Evolutionary conservation across 176 grass and related monocot species (phyloP).

Genomic region (Neostapfia colusana): DNA sequence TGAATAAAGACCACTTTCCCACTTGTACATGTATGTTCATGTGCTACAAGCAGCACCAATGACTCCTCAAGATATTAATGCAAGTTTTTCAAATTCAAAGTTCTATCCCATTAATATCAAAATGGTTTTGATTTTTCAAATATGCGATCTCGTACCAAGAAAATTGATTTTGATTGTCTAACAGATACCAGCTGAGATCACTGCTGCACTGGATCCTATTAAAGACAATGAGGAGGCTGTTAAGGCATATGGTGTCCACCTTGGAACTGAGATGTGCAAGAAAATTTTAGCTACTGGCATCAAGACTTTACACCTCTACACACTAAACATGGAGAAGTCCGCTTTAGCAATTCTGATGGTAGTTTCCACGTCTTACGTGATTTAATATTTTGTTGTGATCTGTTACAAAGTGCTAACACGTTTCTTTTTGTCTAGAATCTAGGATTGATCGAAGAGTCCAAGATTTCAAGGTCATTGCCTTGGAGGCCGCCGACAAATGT

Average conservation of each 20-base stretch:
- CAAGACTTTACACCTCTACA: conserved; percentile 87
- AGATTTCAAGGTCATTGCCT: conserved; percentile 72
- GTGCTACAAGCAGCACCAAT: background rate
- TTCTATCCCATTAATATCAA: background rate
- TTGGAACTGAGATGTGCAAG: conserved; percentile 92
- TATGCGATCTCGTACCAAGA: background rate
- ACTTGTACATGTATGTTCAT: background rate
- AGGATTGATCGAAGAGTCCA: conserved; percentile 77
- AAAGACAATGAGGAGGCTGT: conserved; percentile 92
- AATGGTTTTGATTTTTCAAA: background rate
- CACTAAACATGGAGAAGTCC: conserved; percentile 85
- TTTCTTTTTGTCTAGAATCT: conserved; percentile 60
- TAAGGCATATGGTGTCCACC: conserved; percentile 74
- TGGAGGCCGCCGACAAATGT: conserved; percentile 79
- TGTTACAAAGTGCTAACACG: conserved; percentile 23
- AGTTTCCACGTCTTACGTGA: conserved; percentile 23
- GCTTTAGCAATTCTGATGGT: conserved; percentile 80
- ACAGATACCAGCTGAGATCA: conserved; percentile 78
- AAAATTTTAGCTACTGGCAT: conserved; percentile 84
- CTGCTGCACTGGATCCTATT: conserved; percentile 68
- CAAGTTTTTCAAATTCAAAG: background rate
- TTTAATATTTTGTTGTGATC: conserved; percentile 23
- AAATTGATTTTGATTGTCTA: conserved; percentile 15
- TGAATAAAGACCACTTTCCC: background rate
- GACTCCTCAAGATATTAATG: background rate